Base-by-base conservation (phyloP, 2,329 filamentous ascomycete genomes). In the Hypoxylon sp. region DNA sequence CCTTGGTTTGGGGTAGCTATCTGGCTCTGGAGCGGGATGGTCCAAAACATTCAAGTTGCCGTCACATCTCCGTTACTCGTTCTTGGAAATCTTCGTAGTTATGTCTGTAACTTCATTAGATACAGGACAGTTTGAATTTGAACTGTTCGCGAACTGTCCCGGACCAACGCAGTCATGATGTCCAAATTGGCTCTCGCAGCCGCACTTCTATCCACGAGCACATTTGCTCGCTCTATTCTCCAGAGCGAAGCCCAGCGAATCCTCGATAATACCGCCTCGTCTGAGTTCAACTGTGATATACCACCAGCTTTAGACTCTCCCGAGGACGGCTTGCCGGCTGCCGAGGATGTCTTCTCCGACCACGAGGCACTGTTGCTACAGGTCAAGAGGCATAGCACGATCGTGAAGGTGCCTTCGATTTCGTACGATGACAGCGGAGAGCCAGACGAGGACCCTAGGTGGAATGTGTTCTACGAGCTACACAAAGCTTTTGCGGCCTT, bases 351-450 rank as follows among this genome's bases (percentile, higher is more conserved):
- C 15, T 72, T 73, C 55, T 62, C 65, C 8, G 64, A 61, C 20
- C 52, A 70, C 9, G 47, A 68, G 21, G 70, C 69, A 15, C 55
- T 71, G 45, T 64, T 69, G 48, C 74, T 72, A 42, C 76, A 78
- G 50, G 74, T 71, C 13, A 69, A 73, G 48, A 75, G 70, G 13
- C 74, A 74, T 29, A 65, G 68, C 8, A 67, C 70, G 0, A 78
- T 87, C 3, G 83, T 86, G 10, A 76, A 79, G 53, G 78, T 87
- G 37, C 79, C 81, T 0, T 81, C 82, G 0, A 73, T 85, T 37
- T 83, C 78, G 40, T 86, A 80, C 60, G 83, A 87, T 55, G 81
- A 86, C 55, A 77, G 83, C 45, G 82, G 83, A 3, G 70, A 75
- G 2, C 77, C 85, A 18, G 80, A 79, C n/a, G 70, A 80, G 33